These are phyloP conservation scores for Bertia moriformis DNA, from an alignment of 2,329 filamentous ascomycete genomes.

Conservation along the genomic window DNA sequence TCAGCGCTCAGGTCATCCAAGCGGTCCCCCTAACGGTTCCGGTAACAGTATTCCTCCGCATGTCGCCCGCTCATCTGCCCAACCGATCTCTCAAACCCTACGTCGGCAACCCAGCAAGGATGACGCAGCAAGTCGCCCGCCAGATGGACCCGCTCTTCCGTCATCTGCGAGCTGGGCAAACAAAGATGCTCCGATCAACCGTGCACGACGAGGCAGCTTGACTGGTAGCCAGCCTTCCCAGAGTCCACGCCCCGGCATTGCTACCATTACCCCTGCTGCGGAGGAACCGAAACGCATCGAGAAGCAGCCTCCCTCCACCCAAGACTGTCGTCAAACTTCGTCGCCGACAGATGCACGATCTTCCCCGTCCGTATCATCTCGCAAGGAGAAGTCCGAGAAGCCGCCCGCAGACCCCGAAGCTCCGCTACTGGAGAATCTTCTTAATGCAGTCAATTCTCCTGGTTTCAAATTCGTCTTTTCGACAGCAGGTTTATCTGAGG, in stretches of 20 bases:
- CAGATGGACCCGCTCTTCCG: conserved; percentile 81
- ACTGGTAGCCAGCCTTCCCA: conserved; percentile 65
- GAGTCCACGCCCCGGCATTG: conserved; percentile 46
- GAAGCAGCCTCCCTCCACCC: background rate
- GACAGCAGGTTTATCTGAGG: background rate
- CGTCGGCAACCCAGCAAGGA: conserved; percentile 48
- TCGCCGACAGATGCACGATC: background rate
- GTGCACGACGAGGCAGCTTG: conserved; percentile 68
- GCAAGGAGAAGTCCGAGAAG: background rate
- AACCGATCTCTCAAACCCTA: conserved; percentile 19
- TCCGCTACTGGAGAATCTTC: background rate
- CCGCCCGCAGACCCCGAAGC: background rate
- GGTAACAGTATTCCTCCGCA: conserved; percentile 34
- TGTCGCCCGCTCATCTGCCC: conserved; percentile 35
- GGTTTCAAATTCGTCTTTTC: conserved; percentile 1
- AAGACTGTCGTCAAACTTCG: background rate
- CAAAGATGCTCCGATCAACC: conserved; percentile 50
- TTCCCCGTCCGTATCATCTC: background rate
- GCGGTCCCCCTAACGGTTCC: conserved; percentile 16
- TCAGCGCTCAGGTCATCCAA: conserved; percentile 43
- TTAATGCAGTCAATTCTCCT: background rate
- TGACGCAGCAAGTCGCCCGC: conserved; percentile 63
- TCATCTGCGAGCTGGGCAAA: conserved; percentile 88
- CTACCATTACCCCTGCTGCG: conserved; percentile 32
- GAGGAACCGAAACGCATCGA: conserved; percentile 17